Evolutionary conservation across 2,329 filamentous ascomycete species (phyloP).

Genomic region (Magnaporthiopsis incrustans): DNA sequence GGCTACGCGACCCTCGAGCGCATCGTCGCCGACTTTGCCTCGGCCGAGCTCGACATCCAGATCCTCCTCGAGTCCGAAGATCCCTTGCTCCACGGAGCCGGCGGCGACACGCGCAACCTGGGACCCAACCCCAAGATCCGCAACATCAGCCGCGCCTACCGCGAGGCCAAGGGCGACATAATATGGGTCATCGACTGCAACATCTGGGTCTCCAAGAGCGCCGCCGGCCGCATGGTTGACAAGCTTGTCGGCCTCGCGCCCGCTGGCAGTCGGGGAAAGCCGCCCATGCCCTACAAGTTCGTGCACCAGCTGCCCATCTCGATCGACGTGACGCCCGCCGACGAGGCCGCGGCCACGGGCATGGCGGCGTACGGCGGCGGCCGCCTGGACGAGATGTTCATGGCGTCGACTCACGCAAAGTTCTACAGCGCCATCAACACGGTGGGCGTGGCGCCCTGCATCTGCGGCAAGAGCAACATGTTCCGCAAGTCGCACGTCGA

Average conservation of each 20-base stretch:
- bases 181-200: slow-evolving; percentile 97
- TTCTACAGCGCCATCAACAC: slow-evolving; percentile 98
- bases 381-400: slow-evolving; percentile 86
- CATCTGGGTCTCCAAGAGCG: slow-evolving; percentile 77
- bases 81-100: slow-evolving; percentile 51
- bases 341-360: slow-evolving; percentile 21
- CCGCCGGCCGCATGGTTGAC: slow-evolving; percentile 83
- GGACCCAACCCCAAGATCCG: slow-evolving; percentile 98
- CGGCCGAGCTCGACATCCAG: slow-evolving; percentile 54
- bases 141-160: slow-evolving; percentile 89
- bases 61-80: slow-evolving; percentile 80
- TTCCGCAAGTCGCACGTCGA: slow-evolving; percentile 89
- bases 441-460: slow-evolving; percentile 81
- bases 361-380: slow-evolving; percentile 54
- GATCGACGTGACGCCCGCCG: slow-evolving; percentile 52
- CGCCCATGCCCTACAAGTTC: slow-evolving; percentile 65
- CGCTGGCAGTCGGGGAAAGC: slow-evolving; percentile 15
- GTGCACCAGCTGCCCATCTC: slow-evolving; percentile 90
- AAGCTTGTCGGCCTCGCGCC: slow-evolving; percentile 61
- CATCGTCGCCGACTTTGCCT: slow-evolving; percentile 61
- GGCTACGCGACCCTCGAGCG: slow-evolving; percentile 66
- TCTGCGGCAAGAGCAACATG: slow-evolving; percentile 97
- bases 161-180: slow-evolving; percentile 79
- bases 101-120: slow-evolving; percentile 47
- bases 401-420: slow-evolving; percentile 88